Evolutionary conservation across 2,329 filamentous ascomycete species (phyloP).

Genomic region (Calonectria hawksworthii): DNA sequence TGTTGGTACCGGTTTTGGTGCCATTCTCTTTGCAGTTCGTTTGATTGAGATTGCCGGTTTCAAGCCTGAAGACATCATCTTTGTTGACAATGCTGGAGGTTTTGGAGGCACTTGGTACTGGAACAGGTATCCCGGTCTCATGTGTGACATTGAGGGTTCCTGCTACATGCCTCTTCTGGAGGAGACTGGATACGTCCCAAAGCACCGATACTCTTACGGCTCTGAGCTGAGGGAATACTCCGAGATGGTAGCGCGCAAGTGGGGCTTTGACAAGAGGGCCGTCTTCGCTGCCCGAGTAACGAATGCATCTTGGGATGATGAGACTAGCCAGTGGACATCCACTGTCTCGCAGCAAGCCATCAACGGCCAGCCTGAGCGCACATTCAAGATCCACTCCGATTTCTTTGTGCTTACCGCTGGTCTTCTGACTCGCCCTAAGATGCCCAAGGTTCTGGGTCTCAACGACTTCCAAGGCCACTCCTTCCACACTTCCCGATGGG

Average conservation of each 20-base stretch:
- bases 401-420: not conserved
- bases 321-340: conserved; percentile 39
- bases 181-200: conserved; percentile 71
- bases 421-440: not conserved
- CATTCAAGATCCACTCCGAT: not conserved
- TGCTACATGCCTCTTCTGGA: conserved; percentile 73
- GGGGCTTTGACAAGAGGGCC: conserved; percentile 51
- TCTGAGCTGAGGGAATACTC: conserved; percentile 59
- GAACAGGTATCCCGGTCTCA: conserved; percentile 64
- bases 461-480: not conserved
- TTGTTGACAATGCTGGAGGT: not conserved
- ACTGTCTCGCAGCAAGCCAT: not conserved
- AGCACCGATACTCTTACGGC: conserved; percentile 60
- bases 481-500: conserved; percentile 23
- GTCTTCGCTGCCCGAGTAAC: conserved; percentile 59
- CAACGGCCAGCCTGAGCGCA: not conserved
- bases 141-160: conserved; percentile 72
- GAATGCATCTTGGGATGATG: conserved; percentile 63
- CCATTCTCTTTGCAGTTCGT: not conserved
- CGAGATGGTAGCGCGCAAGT: conserved; percentile 58
- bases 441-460: not conserved
- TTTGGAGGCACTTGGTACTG: conserved; percentile 48
- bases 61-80: not conserved
- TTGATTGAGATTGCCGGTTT: not conserved
- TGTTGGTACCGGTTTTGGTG: not conserved